Evolutionary conservation across 2,329 filamentous ascomycete species (phyloP), one percentile per base, ranked within the genome.

Genomic region (Botryotinia calthae): DNA sequence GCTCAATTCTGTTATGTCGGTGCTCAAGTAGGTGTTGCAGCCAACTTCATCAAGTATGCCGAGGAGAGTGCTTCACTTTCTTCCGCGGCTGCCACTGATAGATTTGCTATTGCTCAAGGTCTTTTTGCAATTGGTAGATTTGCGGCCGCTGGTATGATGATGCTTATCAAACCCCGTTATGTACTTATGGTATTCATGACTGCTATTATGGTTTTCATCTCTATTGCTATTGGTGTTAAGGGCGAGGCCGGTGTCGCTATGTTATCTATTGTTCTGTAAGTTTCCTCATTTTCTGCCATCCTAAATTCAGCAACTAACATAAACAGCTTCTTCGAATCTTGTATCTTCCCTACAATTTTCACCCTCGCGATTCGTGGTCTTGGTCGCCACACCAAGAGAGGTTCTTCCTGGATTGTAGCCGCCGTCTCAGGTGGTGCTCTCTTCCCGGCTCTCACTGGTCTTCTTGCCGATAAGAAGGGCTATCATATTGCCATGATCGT

Each of bases 321-420:
- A 3, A 10, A 0, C 61, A 71, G 69, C 7, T 72, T 97, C 81
- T 93, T 92, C 78, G 93, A 95, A 80, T 92, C 90, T 0, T 93
- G 93, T 73, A 89, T 93, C 78, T 97, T 93, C 86, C 94, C 94
- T 0, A 90, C 94, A 2, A 91, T 96, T 75, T 94, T 95, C 76
- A 89, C 92, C 2, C 86, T 97, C 18, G 92, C 91, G 2, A 90
- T 97, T 75, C 89, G 93, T 7, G 93, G 93, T 1, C 88, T 97
- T 54, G 93, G 94, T 1, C 87, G 89, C 31, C 88, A 94, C 77
- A 94, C 91, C 10, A 97, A 97, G 83, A 88, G 91, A 63, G 93
- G 92, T 1, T 90, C 91, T 0, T 91, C 92, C 2, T 94, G 90
- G 82, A 91, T 97, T 76, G 93, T 95, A 0, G 77, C 78, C 2